Base-by-base conservation (phyloP, 1,139 yeast genomes). In the Taphrina communis region DNA sequence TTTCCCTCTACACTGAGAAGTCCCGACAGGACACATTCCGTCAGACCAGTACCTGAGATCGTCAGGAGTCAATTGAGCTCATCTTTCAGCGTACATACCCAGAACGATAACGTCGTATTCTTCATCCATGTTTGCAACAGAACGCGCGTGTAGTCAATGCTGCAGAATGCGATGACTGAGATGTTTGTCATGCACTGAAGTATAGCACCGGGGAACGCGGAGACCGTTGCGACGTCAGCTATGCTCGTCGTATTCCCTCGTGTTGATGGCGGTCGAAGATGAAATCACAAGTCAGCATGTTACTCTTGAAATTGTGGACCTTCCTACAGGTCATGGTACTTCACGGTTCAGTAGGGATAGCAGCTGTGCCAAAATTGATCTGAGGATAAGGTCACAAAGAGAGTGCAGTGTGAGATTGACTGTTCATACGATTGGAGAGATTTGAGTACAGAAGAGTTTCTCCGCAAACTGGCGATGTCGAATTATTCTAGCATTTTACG, bases 1-100 rank as follows among this genome's bases (percentile, higher is more conserved):
- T 94, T 94, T 75, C 98, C 96, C 77, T 94, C 99, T 14, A 93
- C 97, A 12, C 98, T 92, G 70, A 94, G 83, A 70, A 94, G 81
- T 12, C 99, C 99, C 0, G 97, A 91, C 68, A 94, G 85, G 72
- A 95, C 88, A 82, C 99, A 94, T 79, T 94, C 99, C 70, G 98
- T 94, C 73, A 95, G 84, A 19, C 99, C 99, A n/a, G 72, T 86
- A 66, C 86, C 84, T 73, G 81, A 2, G 21, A 2, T 17, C 8
- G 36, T 50, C 36, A 50, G 36, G 11, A 21, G 9, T 50, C 36
- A 50, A 21, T 44, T 36, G 8, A 50, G 6, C 8, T 4, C 9
- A 6, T 5, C 1, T 35, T 7, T 53, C 25, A 42, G 7, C 12
- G 9, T 36, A 77, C 83, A 39, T 80, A 78, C 91, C 93, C 63